These are phyloP conservation scores for Lachnellula hyalina DNA, from an alignment of 2,329 filamentous ascomycete species.

Conservation along the genomic window DNA sequence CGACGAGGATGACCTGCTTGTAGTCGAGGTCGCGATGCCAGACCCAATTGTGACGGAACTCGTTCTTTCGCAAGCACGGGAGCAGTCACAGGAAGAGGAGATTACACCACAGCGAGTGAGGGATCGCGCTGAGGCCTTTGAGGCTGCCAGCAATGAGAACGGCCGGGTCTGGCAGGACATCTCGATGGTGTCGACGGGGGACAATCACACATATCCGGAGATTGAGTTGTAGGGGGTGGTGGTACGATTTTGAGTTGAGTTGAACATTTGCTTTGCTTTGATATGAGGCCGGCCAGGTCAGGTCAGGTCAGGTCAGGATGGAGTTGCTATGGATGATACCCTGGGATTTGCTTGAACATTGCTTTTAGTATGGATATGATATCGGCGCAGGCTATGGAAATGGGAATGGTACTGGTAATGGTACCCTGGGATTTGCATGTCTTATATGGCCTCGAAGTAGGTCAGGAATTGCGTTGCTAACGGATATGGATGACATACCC, in stretches of 20 bases:
- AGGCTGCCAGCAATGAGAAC: conserved; percentile 34
- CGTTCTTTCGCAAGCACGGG: conserved; percentile 16
- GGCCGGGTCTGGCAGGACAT: conserved; percentile 35
- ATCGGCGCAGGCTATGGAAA: neutral
- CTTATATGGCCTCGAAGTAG: neutral
- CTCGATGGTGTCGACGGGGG: conserved; percentile 38
- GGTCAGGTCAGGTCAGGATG: neutral
- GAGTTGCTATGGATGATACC: conserved; percentile 8
- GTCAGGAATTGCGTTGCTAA: too few relatives aligned
- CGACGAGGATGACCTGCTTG: conserved; percentile 11
- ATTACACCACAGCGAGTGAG: conserved; percentile 12
- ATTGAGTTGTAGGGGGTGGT: conserved; percentile 33
- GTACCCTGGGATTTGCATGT: neutral
- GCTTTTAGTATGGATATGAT: neutral
- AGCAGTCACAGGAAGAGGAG: conserved; percentile 18
- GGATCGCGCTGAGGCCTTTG: conserved; percentile 31
- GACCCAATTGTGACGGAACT: conserved; percentile 20
- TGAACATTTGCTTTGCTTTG: neutral
- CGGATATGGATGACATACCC: too few relatives aligned
- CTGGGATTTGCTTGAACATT: conserved; percentile 4
- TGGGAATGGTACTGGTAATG: neutral
- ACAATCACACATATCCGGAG: conserved; percentile 39
- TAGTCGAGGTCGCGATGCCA: conserved; percentile 12
- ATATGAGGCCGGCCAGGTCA: neutral
- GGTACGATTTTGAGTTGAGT: neutral